Conservation (phyloP, 2,329 filamentous ascomycete genomes). For the Stylonectria norvegica region DNA sequence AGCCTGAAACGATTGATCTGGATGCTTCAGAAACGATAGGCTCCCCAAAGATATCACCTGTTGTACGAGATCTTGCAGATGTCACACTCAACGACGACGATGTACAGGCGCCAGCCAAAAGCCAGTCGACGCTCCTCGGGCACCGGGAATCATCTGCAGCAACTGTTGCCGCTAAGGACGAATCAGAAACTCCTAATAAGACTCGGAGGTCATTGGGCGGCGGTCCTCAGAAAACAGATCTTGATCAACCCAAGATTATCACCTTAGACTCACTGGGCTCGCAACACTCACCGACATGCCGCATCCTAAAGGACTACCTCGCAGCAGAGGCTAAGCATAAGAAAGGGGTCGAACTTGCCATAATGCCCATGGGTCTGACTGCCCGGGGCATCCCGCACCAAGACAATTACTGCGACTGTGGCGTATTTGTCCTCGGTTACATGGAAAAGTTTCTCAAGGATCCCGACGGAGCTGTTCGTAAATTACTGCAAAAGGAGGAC, state of each 20-base stretch:
- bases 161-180: background rate
- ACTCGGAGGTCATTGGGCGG: slow-evolving; percentile 12
- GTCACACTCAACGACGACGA: slow-evolving; percentile 25
- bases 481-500: slow-evolving; percentile 59
- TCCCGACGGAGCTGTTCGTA: slow-evolving; percentile 66
- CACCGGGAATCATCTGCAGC: slow-evolving; percentile 3
- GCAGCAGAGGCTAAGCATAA: slow-evolving; percentile 67
- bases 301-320: slow-evolving; percentile 72
- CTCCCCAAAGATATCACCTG: slow-evolving; percentile 11
- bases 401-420: slow-evolving; percentile 83
- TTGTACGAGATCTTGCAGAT: slow-evolving; percentile 20
- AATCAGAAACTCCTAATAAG: slow-evolving; percentile 4
- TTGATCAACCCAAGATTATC: slow-evolving; percentile 66
- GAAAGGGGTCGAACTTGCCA: slow-evolving; percentile 41
- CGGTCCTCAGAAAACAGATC: slow-evolving; percentile 32
- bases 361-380: slow-evolving; percentile 52
- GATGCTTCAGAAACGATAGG: slow-evolving; percentile 10
- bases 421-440: slow-evolving; percentile 81
- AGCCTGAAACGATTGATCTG: slow-evolving; percentile 13
- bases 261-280: slow-evolving; percentile 81
- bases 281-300: slow-evolving; percentile 61
- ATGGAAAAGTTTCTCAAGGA: slow-evolving; percentile 75
- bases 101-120: slow-evolving; percentile 5
- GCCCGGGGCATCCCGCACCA: slow-evolving; percentile 76
- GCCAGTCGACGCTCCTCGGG: slow-evolving; percentile 4